Percentiles rank a stretch among this genome's conserved stretches.
phyloP scores from a whole-genome alignment of 441 rosid genomes.

The Breynia disticha region DNA sequence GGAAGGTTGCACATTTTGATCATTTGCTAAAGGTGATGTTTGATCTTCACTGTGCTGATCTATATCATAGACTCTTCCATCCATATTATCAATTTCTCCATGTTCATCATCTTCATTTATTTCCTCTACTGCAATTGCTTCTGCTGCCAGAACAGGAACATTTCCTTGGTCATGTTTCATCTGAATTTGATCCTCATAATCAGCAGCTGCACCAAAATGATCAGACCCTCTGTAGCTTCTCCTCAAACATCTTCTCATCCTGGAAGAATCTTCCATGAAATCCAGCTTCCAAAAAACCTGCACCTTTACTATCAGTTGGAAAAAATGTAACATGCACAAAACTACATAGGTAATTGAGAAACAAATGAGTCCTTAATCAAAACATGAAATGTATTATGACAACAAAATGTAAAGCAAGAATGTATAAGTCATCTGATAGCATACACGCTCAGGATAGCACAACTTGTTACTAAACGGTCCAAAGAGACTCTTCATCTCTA shows the following conservation, averaged over 20 bases:
- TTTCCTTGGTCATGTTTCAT: conserved; percentile 33
- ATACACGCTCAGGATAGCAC: conserved; percentile 62
- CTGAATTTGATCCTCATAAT: conserved; percentile 58
- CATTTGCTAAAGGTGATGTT: conserved; percentile 37
- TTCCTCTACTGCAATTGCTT: conserved; percentile 71
- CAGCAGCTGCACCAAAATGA: conserved; percentile 96
- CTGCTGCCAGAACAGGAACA: conserved; percentile 78
- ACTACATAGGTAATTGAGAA: conserved; percentile 9
- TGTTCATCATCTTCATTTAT: conserved; percentile 84
- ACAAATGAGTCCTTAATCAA: not conserved
- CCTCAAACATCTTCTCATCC: conserved; percentile 91
- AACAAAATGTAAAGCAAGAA: not conserved
- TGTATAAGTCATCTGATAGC: conserved; percentile 15
- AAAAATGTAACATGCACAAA: not conserved
- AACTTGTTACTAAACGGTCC: conserved; percentile 61
- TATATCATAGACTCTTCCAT: conserved; percentile 33
- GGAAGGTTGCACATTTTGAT: conserved; percentile 39
- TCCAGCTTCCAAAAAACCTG: conserved; percentile 98
- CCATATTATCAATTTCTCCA: conserved; percentile 49
- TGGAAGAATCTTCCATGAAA: conserved; percentile 87
- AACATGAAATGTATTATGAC: conserved; percentile 6
- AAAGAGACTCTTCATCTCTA: conserved; percentile 80
- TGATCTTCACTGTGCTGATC: conserved; percentile 40
- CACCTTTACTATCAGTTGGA: conserved; percentile 13
- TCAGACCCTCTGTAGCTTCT: conserved; percentile 76